Conservation (phyloP, 139 green algal genomes). For the Micromonas commoda region DNA sequence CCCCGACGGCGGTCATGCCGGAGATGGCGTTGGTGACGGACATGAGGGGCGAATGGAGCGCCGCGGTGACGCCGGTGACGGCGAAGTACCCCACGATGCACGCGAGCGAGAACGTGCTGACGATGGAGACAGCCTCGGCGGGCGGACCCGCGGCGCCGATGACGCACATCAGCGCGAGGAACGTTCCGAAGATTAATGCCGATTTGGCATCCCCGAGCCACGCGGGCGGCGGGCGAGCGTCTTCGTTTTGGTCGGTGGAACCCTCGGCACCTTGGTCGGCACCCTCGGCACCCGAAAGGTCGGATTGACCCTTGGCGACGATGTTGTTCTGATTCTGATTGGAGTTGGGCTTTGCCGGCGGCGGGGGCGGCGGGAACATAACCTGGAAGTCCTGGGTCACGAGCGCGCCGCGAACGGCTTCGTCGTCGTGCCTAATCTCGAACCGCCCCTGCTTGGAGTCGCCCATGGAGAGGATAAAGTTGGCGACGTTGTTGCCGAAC, state of each 20-base stretch:
- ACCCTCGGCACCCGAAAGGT: too few species aligned
- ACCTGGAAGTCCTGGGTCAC: slow-evolving; percentile 59
- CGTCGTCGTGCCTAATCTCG: slow-evolving; percentile 70
- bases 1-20: slow-evolving; percentile 60
- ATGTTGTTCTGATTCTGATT: too few species aligned
- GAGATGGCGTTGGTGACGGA: slow-evolving; percentile 40
- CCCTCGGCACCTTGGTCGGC: too few species aligned
- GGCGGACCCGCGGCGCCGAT: not conserved
- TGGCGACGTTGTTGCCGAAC: slow-evolving; percentile 36
- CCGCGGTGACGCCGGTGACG: slow-evolving; percentile 25
- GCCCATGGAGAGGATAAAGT: slow-evolving; percentile 32
- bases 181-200: not conserved
- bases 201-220: not conserved
- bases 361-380: slow-evolving; percentile 12
- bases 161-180: not conserved
- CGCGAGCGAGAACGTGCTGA: slow-evolving; percentile 19
- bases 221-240: not conserved
- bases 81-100: slow-evolving; percentile 30
- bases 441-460: slow-evolving; percentile 54
- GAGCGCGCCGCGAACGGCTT: slow-evolving; percentile 65
- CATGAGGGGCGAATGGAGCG: slow-evolving; percentile 38
- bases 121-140: not conserved
- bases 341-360: slow-evolving; percentile 31
- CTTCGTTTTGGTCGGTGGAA: too few species aligned
- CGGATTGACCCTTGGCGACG: too few species aligned